Evolutionary conservation across 2,329 filamentous ascomycete genomes (phyloP).

Genomic region (Fusarium staphyleae): DNA sequence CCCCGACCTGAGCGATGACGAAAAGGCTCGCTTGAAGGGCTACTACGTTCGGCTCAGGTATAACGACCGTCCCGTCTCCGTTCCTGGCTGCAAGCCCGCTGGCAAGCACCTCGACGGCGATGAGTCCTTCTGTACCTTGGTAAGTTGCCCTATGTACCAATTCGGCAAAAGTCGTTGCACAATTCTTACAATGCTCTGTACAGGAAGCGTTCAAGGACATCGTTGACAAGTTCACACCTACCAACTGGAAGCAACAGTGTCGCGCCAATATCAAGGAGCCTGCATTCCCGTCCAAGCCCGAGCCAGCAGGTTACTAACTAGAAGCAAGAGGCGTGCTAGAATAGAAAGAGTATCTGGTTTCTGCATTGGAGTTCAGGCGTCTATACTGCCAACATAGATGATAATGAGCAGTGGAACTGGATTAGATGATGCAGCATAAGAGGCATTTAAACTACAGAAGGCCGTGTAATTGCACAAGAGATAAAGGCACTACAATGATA

Average conservation of each 20-base stretch:
- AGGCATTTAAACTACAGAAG: no score
- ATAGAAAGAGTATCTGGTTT: not conserved
- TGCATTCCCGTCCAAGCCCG: slow-evolving; percentile 55
- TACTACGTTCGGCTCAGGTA: slow-evolving; percentile 92
- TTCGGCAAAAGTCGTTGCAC: not conserved
- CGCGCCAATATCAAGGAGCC: slow-evolving; percentile 53
- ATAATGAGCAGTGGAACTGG: not conserved
- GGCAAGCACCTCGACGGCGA: slow-evolving; percentile 89
- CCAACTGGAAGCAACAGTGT: slow-evolving; percentile 72
- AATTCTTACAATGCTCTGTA: not conserved
- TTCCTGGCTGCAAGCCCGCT: slow-evolving; percentile 78
- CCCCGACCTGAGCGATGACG: slow-evolving; percentile 60
- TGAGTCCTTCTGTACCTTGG: slow-evolving; percentile 87
- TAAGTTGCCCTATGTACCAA: slow-evolving; percentile 49
- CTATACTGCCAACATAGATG: not conserved
- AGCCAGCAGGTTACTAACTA: slow-evolving; percentile 58
- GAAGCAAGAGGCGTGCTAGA: not conserved
- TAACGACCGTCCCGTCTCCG: slow-evolving; percentile 81
- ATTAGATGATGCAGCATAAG: no score
- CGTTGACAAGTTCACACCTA: slow-evolving; percentile 87
- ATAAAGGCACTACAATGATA: no score
- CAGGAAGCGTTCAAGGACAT: slow-evolving; percentile 90
- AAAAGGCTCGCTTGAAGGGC: slow-evolving; percentile 68
- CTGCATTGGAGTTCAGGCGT: slow-evolving; percentile 5
- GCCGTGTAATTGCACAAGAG: no score